Evolutionary conservation across 1,139 yeast genomes (phyloP).

Genomic region (Hansenula sp.): DNA sequence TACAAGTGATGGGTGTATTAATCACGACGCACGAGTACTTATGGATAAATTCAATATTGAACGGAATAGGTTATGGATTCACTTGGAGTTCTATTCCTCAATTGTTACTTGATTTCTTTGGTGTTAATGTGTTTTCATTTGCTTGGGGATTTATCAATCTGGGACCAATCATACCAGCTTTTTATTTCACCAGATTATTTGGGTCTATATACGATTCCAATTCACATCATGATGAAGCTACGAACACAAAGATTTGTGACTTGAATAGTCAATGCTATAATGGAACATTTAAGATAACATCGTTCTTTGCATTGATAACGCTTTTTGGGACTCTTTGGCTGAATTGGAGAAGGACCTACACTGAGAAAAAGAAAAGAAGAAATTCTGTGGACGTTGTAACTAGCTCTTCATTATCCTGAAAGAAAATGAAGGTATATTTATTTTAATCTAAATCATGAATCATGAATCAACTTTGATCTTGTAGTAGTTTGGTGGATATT

Average conservation of each 20-base stretch:
- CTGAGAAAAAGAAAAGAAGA: neutral
- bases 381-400: neutral
- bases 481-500: too few species aligned
- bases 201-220: constrained; percentile 50
- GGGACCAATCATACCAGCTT: constrained; percentile 52
- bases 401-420: too few species aligned
- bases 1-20: constrained; percentile 40
- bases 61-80: constrained; percentile 57
- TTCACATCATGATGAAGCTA: constrained; percentile 23
- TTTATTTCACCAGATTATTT: constrained; percentile 45
- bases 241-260: constrained; percentile 29
- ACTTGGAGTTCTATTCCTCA: constrained; percentile 55
- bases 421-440: too few species aligned
- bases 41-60: constrained; percentile 37
- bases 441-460: too few species aligned
- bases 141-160: constrained; percentile 57
- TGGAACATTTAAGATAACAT: constrained; percentile 35
- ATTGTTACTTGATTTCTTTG: constrained; percentile 55
- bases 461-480: too few species aligned
- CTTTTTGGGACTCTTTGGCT: constrained; percentile 26
- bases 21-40: constrained; percentile 30
- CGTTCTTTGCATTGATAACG: constrained; percentile 29
- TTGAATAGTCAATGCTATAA: constrained; percentile 42
- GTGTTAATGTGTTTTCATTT: constrained; percentile 48
- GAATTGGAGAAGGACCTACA: constrained; percentile 22